Conservation (phyloP, 2,329 filamentous ascomycete species). For the Claviceps africana region DNA sequence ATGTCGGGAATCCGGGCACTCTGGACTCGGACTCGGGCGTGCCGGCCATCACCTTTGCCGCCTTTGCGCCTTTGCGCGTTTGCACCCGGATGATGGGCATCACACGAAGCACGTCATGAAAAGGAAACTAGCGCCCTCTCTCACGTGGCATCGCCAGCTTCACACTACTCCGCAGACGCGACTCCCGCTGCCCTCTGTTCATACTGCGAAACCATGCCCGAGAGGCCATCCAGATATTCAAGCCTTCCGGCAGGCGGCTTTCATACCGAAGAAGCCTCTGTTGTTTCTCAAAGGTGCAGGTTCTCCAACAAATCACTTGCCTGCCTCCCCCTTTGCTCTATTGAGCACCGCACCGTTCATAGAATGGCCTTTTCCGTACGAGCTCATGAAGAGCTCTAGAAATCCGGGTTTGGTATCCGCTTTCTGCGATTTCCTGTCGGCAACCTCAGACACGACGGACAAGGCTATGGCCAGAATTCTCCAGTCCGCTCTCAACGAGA, state of each 20-base stretch:
- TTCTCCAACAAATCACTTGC: slow-evolving; percentile 26
- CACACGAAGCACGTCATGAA: slow-evolving; percentile 1
- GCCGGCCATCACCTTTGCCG: background rate
- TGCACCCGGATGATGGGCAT: background rate
- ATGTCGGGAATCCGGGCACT: background rate
- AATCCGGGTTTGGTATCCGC: slow-evolving; percentile 8
- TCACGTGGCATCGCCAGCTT: slow-evolving; percentile 2
- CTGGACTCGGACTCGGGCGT: too few relatives aligned
- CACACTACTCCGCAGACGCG: background rate
- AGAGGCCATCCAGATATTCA: slow-evolving; percentile 18
- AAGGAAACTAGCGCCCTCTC: background rate
- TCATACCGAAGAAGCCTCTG: slow-evolving; percentile 35
- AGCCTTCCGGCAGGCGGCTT: slow-evolving; percentile 38
- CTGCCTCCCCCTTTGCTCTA: slow-evolving; percentile 25
- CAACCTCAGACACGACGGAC: slow-evolving; percentile 15
- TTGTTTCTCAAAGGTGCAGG: slow-evolving; percentile 30
- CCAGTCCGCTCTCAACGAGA: slow-evolving; percentile 13
- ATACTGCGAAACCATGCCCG: slow-evolving; percentile 6
- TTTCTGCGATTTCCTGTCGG: slow-evolving; percentile 17
- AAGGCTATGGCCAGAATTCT: slow-evolving; percentile 19
- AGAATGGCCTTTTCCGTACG: slow-evolving; percentile 24
- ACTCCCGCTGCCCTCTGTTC: slow-evolving; percentile 1
- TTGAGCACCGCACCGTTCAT: slow-evolving; percentile 18
- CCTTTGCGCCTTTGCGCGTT: too few relatives aligned
- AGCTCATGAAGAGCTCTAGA: slow-evolving; percentile 17